Conservation (phyloP, 768 basidiomycete genomes). For the Leccinum disarticulatum region DNA sequence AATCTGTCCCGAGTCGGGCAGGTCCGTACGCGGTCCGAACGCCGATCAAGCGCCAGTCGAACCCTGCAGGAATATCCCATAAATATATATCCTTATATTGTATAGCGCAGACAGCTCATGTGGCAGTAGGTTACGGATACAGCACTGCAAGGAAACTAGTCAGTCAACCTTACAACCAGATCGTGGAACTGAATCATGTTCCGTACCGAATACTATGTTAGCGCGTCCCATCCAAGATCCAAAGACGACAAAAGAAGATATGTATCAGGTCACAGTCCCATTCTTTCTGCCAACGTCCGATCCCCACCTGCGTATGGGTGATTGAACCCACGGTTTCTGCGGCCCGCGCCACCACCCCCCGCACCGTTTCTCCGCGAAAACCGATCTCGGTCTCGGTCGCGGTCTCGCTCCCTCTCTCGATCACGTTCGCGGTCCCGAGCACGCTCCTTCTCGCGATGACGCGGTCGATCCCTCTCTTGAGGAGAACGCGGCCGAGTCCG, state of each 20-base stretch:
- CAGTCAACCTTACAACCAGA: conserved; percentile 32
- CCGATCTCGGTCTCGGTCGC: conserved; percentile 42
- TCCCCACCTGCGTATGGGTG: conserved; percentile 43
- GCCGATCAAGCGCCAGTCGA: background rate
- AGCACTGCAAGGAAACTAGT: conserved; percentile 26
- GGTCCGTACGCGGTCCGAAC: background rate
- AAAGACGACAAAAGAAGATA: conserved; percentile 15
- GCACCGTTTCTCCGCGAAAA: conserved; percentile 44
- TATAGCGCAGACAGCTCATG: conserved; percentile 22
- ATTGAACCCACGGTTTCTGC: conserved; percentile 40
- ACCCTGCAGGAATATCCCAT: conserved; percentile 9
- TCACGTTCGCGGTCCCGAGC: conserved; percentile 36
- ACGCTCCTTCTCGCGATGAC: conserved; percentile 38
- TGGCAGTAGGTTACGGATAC: conserved; percentile 34
- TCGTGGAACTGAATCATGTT: conserved; percentile 7
- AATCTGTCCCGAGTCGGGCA: background rate
- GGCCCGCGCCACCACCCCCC: conserved; percentile 62
- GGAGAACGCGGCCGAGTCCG: conserved; percentile 45
- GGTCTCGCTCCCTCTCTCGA: conserved; percentile 36
- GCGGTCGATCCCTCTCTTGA: conserved; percentile 41
- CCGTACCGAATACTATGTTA: conserved; percentile 40
- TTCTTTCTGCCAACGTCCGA: conserved; percentile 83
- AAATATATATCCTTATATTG: conserved; percentile 30
- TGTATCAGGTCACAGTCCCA: conserved; percentile 63
- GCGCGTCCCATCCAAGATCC: conserved; percentile 23